These are phyloP conservation scores for Apiospora aurea DNA, from an alignment of 2,329 filamentous ascomycete genomes.

Conservation along the genomic window DNA sequence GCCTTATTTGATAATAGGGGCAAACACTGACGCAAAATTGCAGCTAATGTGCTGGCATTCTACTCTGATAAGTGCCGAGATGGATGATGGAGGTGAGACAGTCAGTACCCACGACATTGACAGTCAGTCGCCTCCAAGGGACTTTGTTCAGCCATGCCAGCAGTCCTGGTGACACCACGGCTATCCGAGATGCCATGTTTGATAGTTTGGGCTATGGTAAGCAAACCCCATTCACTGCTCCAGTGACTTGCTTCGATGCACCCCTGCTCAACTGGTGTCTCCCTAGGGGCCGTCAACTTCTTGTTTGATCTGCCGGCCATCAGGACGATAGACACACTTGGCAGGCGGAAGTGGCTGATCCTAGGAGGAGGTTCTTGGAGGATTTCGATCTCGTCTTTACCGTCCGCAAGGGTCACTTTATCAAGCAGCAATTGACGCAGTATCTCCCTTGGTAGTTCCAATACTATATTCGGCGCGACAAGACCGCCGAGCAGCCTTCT, in stretches of 20 bases:
- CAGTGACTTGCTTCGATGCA: conserved; percentile 37
- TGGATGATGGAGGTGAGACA: background rate
- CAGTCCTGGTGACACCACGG: conserved; percentile 44
- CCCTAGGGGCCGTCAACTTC: conserved; percentile 49
- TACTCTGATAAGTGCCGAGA: conserved; percentile 46
- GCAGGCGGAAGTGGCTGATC: conserved; percentile 51
- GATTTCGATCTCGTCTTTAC: conserved; percentile 50
- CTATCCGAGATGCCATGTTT: background rate
- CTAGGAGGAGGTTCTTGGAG: conserved; percentile 49
- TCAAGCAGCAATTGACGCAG: conserved; percentile 28
- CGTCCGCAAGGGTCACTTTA: conserved; percentile 46
- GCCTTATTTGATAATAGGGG: conserved; percentile 24
- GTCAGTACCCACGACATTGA: background rate
- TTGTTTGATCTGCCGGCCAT: conserved; percentile 50
- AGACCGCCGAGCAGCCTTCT: conserved; percentile 33
- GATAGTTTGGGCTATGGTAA: conserved; percentile 38
- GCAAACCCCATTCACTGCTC: conserved; percentile 45
- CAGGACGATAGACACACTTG: conserved; percentile 48
- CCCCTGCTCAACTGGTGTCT: conserved; percentile 36
- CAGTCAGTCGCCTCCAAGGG: background rate
- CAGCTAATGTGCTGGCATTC: conserved; percentile 52
- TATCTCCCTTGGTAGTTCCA: conserved; percentile 46
- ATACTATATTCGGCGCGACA: conserved; percentile 32
- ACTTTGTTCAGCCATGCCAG: conserved; percentile 25
- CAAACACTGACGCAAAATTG: background rate